Evolutionary conservation across 192 early-diverging fungal species (phyloP), one percentile per base, ranked within the genome.

Genomic region (Linnemannia exigua): DNA sequence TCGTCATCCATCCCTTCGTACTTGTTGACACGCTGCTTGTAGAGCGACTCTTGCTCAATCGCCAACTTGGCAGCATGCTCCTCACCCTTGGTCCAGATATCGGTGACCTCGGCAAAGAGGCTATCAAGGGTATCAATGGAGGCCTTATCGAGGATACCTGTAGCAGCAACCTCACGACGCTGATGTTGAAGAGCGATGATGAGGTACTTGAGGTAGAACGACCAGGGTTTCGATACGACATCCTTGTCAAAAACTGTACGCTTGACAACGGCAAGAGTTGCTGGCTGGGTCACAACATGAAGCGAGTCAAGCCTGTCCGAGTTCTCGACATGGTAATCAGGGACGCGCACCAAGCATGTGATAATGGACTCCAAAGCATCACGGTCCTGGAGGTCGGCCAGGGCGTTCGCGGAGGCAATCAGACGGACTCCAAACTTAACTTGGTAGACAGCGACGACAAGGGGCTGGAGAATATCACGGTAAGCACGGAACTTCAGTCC

Each of bases 381-480:
- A 3, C 75, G 74, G 47, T 86, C 78, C 19, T 50, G 68, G 1
- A 67, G 50, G n/a, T 77, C 69, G n/a, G 44, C 50, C 61, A 79
- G 69, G 0, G 79, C 77, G n/a, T 36, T 67, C 1, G 81, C 51
- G 17, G 88, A 79, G 12, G 90, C 79, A 41, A 94, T 74, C 54
- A 95, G 66, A 19, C 93, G 80, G n/a, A 97, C 52, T 47, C 95
- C 96, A 79, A 92, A 94, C 83, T 95, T 94, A 76, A 97, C 79
- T 75, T 96, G 93, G 76, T 94, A 92, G 3, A 97, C 82, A 16
- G 93, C 90, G n/a, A 94, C 82, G 36, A 91, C 81, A 35, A 95
- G 38, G 6, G 95, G 95, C 28, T 95, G 93, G 1, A 95, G 76
- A 66, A 97, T 89, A 88, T 97, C 97, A 25, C 89, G 87, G 84